Evolutionary conservation across 1,139 yeast species (phyloP).

Genomic region (Diutina sp.): DNA sequence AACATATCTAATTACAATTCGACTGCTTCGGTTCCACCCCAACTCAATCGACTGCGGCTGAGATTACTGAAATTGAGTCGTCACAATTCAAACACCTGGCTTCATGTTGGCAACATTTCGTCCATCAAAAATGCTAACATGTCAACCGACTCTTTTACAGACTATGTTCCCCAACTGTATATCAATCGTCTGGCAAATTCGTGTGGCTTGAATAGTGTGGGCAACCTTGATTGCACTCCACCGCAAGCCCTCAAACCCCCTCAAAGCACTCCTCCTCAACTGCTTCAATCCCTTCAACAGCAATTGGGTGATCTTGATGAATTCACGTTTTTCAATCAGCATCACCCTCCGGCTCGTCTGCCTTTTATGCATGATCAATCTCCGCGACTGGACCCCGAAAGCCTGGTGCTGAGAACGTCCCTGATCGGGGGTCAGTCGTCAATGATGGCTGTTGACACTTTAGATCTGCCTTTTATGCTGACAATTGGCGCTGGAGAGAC

Average conservation of each 20-base stretch:
- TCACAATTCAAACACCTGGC: slow-evolving; percentile 31
- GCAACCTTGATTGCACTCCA: slow-evolving; percentile 23
- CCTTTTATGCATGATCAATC: neutral
- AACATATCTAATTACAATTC: slow-evolving; percentile 22
- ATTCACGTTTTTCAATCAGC: slow-evolving; percentile 6
- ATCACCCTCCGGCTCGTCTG: neutral
- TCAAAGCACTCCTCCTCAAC: slow-evolving; percentile 5
- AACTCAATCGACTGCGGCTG: slow-evolving; percentile 11
- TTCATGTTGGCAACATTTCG: slow-evolving; percentile 33
- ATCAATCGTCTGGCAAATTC: slow-evolving; percentile 16
- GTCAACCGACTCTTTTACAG: slow-evolving; percentile 28
- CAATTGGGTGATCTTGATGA: slow-evolving; percentile 13
- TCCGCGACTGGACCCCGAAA: neutral
- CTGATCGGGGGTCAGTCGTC: neutral
- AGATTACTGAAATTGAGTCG: slow-evolving; percentile 23
- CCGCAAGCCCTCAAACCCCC: slow-evolving; percentile 27
- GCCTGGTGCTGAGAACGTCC: neutral
- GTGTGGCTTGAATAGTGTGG: slow-evolving; percentile 19
- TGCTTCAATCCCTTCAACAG: slow-evolving; percentile 9
- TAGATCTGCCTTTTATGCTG: slow-evolving; percentile 2
- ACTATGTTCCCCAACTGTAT: slow-evolving; percentile 13
- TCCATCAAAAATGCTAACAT: slow-evolving; percentile 15
- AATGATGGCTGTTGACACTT: neutral
- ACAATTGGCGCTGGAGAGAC: neutral
- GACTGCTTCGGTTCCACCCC: slow-evolving; percentile 2